Evolutionary conservation across 1,284 basidiomycete species (phyloP).

Genomic region (Cutaneotrichosporon mucoides): DNA sequence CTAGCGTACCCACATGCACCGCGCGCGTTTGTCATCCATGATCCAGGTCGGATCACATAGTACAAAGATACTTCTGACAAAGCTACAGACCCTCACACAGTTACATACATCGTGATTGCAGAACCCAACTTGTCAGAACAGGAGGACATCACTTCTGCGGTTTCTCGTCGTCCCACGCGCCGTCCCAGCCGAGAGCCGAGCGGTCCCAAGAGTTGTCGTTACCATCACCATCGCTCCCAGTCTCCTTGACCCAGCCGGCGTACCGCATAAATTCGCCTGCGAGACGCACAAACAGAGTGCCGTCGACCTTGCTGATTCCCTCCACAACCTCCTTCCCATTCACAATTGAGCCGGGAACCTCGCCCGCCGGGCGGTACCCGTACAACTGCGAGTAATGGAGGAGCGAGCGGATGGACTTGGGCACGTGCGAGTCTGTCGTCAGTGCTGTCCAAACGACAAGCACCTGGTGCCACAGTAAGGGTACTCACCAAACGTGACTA

Average conservation of each 20-base stretch:
- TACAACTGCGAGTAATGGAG: constrained; percentile 56
- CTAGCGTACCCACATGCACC: no score
- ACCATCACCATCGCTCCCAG: constrained; percentile 41
- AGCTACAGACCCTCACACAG: no score
- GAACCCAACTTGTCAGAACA: no score
- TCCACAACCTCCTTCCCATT: constrained; percentile 41
- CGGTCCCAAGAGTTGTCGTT: constrained; percentile 55
- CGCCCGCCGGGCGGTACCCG: constrained; percentile 52
- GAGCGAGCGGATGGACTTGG: constrained; percentile 60
- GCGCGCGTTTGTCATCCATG: no score
- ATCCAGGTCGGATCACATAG: no score
- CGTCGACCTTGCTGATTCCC: constrained; percentile 56
- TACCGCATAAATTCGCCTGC: constrained; percentile 61
- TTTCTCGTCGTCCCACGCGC: constrained; percentile 55
- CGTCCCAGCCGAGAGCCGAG: constrained; percentile 64
- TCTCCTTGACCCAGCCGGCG: constrained; percentile 60
- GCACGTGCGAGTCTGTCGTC: constrained; percentile 57
- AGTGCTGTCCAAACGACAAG: not conserved
- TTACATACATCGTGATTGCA: no score
- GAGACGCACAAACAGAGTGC: constrained; percentile 60
- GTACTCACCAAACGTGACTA: constrained; percentile 52
- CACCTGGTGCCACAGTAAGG: not conserved
- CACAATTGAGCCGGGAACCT: constrained; percentile 50
- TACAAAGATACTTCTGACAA: no score
- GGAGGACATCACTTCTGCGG: not conserved